phyloP scores from a whole-genome alignment of 768 basidiomycete species.

The Mycena metata region DNA sequence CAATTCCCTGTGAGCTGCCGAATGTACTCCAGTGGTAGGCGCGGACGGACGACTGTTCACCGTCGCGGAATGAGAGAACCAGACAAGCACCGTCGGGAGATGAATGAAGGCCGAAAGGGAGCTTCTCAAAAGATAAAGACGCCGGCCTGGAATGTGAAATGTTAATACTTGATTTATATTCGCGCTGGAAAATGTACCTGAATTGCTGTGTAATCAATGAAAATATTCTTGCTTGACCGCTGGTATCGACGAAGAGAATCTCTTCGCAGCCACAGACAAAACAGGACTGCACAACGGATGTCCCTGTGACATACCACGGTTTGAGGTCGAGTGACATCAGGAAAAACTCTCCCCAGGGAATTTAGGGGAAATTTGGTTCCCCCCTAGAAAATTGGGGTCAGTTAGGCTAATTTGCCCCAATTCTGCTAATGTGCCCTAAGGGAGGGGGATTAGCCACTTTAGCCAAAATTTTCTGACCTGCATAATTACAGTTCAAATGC shows the following conservation, averaged over 20 bases:
- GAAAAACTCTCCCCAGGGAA: no score
- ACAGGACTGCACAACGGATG: constrained; percentile 50
- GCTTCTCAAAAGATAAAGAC: constrained; percentile 51
- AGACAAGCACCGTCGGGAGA: constrained; percentile 71
- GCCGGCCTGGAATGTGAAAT: constrained; percentile 56
- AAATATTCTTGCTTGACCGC: constrained; percentile 61
- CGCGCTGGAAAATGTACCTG: constrained; percentile 51
- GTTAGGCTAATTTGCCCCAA: no score
- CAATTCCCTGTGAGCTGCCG: constrained; percentile 62
- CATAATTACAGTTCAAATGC: no score
- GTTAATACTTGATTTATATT: background rate
- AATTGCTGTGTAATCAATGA: constrained; percentile 68
- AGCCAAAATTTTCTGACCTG: no score
- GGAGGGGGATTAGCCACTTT: no score
- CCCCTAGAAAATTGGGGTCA: no score
- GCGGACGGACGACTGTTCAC: constrained; percentile 42
- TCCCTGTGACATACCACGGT: constrained; percentile 55
- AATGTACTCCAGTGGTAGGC: constrained; percentile 72
- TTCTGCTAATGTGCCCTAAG: no score
- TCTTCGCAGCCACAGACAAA: constrained; percentile 69
- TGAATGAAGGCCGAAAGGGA: constrained; percentile 55
- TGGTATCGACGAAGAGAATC: constrained; percentile 62
- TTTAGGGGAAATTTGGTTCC: no score
- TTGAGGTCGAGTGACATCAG: constrained; percentile 58
- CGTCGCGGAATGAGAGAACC: constrained; percentile 48